Conservation (phyloP, 1,139 yeast genomes). For the Ogataea hybrid region DNA sequence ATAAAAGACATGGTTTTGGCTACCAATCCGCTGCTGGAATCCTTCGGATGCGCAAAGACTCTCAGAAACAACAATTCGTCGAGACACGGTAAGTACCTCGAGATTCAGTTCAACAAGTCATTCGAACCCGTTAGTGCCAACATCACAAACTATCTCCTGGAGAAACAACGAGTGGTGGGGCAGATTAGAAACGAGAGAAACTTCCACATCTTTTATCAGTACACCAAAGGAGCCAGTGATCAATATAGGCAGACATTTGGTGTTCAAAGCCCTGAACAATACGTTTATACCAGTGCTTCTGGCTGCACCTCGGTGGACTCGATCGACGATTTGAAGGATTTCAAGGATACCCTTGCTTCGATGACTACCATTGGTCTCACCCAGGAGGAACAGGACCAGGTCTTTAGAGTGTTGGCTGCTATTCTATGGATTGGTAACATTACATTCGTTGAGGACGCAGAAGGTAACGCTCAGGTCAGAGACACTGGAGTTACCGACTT, state of each 20-base stretch:
- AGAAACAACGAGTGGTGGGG: constrained; percentile 95
- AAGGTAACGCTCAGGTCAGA: constrained; percentile 77
- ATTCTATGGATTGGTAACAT: constrained; percentile 95
- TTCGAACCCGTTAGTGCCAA: constrained; percentile 95
- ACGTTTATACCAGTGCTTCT: constrained; percentile 82
- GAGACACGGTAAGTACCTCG: constrained; percentile 95
- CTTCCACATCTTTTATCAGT: constrained; percentile 96
- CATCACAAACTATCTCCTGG: constrained; percentile 90
- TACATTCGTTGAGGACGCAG: constrained; percentile 80
- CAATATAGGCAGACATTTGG: constrained; percentile 82
- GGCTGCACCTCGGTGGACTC: constrained; percentile 86
- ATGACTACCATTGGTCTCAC: constrained; percentile 85
- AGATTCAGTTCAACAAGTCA: constrained; percentile 77
- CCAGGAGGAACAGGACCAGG: constrained; percentile 83
- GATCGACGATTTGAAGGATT: constrained; percentile 79
- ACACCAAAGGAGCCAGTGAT: constrained; percentile 88
- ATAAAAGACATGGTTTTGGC: constrained; percentile 98
- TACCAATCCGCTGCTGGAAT: constrained; percentile 92
- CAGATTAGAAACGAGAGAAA: constrained; percentile 92
- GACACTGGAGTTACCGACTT: constrained; percentile 90
- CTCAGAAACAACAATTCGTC: constrained; percentile 94
- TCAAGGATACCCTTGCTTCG: constrained; percentile 75
- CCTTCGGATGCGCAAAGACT: constrained; percentile 98
- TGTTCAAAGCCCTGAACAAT: constrained; percentile 90
- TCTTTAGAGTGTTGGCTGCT: constrained; percentile 80